phyloP scores from a whole-genome alignment of 2,329 filamentous ascomycete genomes.

The Fusarium fracticaudum region DNA sequence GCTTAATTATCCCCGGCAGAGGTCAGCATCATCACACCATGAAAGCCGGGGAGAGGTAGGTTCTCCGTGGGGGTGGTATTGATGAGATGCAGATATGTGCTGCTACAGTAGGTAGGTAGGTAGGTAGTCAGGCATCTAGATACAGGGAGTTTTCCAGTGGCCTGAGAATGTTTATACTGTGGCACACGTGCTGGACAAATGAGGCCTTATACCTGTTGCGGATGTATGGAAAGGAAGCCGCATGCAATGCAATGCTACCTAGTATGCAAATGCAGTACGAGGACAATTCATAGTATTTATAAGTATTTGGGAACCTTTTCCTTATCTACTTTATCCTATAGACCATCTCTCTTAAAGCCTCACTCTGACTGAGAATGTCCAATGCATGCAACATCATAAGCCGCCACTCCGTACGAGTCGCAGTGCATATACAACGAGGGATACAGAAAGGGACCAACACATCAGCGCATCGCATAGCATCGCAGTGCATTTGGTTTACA shows the following conservation, averaged over 20 bases:
- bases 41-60: conserved; percentile 4
- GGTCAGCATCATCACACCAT: conserved; percentile 35
- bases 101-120: not conserved
- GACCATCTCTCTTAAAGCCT: conserved; percentile 1
- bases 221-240: conserved; percentile 10
- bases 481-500: not conserved
- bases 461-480: conserved; percentile 5
- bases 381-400: not conserved
- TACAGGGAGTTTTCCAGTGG: not conserved
- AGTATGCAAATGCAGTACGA: conserved; percentile 27
- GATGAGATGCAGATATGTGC: conserved; percentile 15
- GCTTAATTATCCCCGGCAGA: conserved; percentile 10
- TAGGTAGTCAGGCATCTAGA: not conserved
- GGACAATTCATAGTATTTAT: conserved; percentile 8
- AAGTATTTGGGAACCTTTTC: not conserved
- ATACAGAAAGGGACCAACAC: conserved; percentile 22
- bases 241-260: not conserved
- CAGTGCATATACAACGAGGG: conserved; percentile 24
- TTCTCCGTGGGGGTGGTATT: conserved; percentile 19
- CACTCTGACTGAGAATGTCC: not conserved
- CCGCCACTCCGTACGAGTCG: conserved; percentile 5
- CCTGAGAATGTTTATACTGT: not conserved
- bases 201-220: conserved; percentile 18
- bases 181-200: conserved; percentile 2
- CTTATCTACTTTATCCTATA: conserved; percentile 8